phyloP scores from a whole-genome alignment of 2,329 filamentous ascomycete genomes.

The Triangularia setosa region DNA sequence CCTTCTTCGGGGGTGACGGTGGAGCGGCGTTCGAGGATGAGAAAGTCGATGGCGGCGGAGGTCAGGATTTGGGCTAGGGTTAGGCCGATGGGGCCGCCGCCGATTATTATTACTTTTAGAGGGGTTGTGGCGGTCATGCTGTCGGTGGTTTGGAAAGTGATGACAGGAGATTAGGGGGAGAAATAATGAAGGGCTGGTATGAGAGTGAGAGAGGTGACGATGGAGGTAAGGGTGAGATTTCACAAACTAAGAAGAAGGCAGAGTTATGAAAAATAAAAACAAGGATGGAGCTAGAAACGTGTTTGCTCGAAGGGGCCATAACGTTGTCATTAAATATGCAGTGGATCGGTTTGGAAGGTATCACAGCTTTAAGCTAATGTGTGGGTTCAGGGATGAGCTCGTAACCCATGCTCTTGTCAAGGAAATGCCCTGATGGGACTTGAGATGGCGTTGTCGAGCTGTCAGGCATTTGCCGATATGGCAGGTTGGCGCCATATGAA shows the following conservation, averaged over 20 bases:
- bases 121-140: not conserved
- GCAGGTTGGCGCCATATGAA: not conserved
- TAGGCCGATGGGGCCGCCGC: slow-evolving; percentile 30
- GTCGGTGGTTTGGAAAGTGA: not conserved
- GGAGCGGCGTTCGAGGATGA: slow-evolving; percentile 34
- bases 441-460: not conserved
- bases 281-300: not conserved
- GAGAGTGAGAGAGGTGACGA: not conserved
- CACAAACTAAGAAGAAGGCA: not conserved
- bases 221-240: not conserved
- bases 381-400: not conserved
- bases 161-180: not conserved
- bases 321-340: not conserved
- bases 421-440: not conserved
- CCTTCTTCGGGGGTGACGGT: slow-evolving; percentile 31
- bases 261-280: not conserved
- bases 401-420: not conserved
- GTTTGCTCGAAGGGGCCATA: not conserved
- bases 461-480: not conserved
- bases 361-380: not conserved
- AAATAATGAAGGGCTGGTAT: not conserved
- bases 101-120: slow-evolving; percentile 30
- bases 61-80: slow-evolving; percentile 27
- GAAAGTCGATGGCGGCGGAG: slow-evolving; percentile 35
- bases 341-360: not conserved